Base-by-base conservation (phyloP, 768 basidiomycete genomes). In the Amanita brunnescens region DNA sequence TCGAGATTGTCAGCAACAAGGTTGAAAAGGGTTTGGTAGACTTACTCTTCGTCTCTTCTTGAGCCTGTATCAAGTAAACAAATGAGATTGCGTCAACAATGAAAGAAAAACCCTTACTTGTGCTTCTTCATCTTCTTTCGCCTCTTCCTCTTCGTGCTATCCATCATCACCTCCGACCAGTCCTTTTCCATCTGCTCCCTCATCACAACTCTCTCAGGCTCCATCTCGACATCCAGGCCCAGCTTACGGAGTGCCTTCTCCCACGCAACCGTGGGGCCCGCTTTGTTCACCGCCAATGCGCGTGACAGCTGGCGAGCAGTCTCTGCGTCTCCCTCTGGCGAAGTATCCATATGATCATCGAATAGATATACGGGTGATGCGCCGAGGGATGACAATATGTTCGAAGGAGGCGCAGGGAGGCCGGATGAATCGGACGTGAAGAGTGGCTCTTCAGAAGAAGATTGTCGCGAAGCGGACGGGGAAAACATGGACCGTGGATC, bases 111-210 rank as follows among this genome's bases (percentile, higher is more conserved):
- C 2, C 75, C 87, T 67, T 62, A 91, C 91, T 94, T 94, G 67
- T 95, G 92, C 71, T 93, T 95, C 78, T 86, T 91, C 84, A 95
- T 95, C 82, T 94, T 95, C 81, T 83, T 87, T 74, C 81, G 74
- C 59, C 81, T 77, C 75, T 92, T 92, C 66, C 89, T 79, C 73
- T 84, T 87, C 24, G 80, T 81, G 58, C 89, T 91, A 59, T 91
- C 90, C 69, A 88, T 73, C 63, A 88, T 75, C 39, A 79, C 76
- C 57, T 80, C 75, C 76, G n/a, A n/a, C n/a, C 77, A 83, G 53
- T 80, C 78, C 62, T 74, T 75, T 13, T 80, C 76, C 58, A 74
- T 68, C 57, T 78, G 72, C 52, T 76, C 73, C 47, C 76, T 76
- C 62, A 75, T 67, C 49, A 72, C 70, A 39, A 77, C 71, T 51